These are phyloP conservation scores for Erysiphe pisi DNA, from an alignment of 2,329 filamentous ascomycete species.

Conservation along the genomic window DNA sequence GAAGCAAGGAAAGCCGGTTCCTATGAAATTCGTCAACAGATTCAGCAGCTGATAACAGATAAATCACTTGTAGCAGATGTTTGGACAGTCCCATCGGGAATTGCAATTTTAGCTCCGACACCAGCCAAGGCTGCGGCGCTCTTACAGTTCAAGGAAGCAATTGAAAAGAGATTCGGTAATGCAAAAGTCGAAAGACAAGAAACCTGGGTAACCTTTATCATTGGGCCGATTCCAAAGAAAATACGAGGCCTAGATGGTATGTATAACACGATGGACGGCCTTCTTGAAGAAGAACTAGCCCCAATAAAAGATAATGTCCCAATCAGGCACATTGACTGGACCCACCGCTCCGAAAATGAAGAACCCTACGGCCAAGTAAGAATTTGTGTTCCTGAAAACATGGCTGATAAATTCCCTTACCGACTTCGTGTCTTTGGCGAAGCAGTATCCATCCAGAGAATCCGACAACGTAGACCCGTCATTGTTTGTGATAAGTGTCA, in stretches of 20 bases:
- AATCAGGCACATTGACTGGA: neutral
- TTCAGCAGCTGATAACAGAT: neutral
- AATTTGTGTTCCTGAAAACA: slow-evolving; percentile 19
- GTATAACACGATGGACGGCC: neutral
- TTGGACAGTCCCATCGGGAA: neutral
- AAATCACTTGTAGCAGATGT: neutral
- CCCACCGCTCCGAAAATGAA: too few species aligned
- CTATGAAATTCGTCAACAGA: neutral
- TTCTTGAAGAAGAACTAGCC: neutral
- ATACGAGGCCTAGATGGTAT: neutral
- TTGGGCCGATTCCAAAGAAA: slow-evolving; percentile 21
- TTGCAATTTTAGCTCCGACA: neutral
- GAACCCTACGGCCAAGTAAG: neutral
- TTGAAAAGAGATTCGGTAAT: neutral
- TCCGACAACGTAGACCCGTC: neutral
- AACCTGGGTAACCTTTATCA: neutral
- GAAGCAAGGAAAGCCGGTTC: too few species aligned
- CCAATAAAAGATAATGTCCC: neutral
- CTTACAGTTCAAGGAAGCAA: neutral
- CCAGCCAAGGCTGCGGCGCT: neutral
- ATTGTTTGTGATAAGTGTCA: neutral
- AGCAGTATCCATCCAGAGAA: neutral
- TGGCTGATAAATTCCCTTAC: neutral
- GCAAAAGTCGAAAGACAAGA: slow-evolving; percentile 16
- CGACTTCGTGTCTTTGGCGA: neutral